Evolutionary conservation across 1,139 yeast genomes (phyloP).

Genomic region (Geotrichum cucujoidarum): DNA sequence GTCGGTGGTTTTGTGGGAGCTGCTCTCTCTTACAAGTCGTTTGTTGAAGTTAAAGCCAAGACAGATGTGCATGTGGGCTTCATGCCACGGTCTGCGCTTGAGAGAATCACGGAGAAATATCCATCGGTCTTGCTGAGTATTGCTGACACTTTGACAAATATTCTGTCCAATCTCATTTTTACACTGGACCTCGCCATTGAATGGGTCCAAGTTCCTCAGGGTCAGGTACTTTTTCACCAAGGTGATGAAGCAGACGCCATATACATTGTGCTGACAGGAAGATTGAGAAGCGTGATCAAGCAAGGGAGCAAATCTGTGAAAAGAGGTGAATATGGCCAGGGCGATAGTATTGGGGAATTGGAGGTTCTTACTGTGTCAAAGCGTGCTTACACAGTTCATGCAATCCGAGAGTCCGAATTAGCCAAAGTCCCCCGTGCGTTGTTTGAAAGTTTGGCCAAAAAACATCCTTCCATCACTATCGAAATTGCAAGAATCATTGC

Average conservation of each 20-base stretch:
- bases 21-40: slow-evolving; percentile 71
- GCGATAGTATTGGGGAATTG: slow-evolving; percentile 90
- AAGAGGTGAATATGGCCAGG: slow-evolving; percentile 84
- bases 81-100: slow-evolving; percentile 58
- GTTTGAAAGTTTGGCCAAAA: slow-evolving; percentile 77
- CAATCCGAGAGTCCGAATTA: slow-evolving; percentile 88
- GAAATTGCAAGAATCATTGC: slow-evolving; percentile 89
- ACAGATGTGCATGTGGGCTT: slow-evolving; percentile 65
- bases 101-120: slow-evolving; percentile 64
- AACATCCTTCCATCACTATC: slow-evolving; percentile 86
- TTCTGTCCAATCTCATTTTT: slow-evolving; percentile 61
- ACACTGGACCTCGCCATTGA: slow-evolving; percentile 88
- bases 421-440: slow-evolving; percentile 88
- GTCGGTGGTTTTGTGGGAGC: slow-evolving; percentile 84
- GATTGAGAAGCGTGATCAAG: slow-evolving; percentile 61
- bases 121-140: slow-evolving; percentile 72
- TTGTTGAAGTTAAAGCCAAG: slow-evolving; percentile 61
- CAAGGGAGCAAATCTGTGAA: slow-evolving; percentile 30
- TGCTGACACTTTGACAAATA: slow-evolving; percentile 64
- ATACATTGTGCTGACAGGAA: slow-evolving; percentile 84
- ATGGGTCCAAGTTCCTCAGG: slow-evolving; percentile 89
- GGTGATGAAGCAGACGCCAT: slow-evolving; percentile 90
- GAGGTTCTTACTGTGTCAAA: slow-evolving; percentile 85
- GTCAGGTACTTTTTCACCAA: slow-evolving; percentile 71
- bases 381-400: slow-evolving; percentile 69